Conservation (phyloP, 257 asterid genomes). For the Asclepias syriaca region DNA sequence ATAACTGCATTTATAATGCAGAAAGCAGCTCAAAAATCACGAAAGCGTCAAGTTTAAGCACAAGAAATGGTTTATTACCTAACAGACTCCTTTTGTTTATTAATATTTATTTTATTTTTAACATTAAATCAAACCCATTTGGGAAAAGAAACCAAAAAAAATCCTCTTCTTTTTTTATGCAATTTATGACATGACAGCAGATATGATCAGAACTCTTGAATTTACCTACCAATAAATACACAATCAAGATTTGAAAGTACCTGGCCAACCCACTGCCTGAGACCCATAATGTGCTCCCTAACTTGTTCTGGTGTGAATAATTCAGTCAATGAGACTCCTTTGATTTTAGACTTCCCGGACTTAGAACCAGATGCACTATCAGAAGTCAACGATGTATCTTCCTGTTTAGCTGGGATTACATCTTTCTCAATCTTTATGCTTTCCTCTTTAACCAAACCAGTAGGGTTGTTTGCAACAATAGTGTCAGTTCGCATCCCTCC, state of each 20-base stretch:
- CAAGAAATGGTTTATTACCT: neutral
- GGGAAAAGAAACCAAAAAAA: neutral
- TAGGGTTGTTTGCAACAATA: conserved; percentile 30
- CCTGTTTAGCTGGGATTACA: conserved; percentile 46
- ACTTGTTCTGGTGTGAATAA: conserved; percentile 90
- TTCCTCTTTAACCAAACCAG: conserved; percentile 42
- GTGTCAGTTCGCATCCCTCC: conserved; percentile 44
- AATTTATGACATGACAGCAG: neutral
- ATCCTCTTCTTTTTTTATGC: neutral
- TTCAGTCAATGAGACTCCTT: conserved; percentile 91
- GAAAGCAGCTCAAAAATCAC: neutral
- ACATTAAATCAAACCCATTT: neutral
- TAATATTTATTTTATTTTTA: too few relatives aligned
- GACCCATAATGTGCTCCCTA: conserved; percentile 74
- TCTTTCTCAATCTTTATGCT: conserved; percentile 52
- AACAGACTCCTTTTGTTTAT: too few relatives aligned
- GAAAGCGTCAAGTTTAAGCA: neutral
- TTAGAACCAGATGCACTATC: conserved; percentile 54
- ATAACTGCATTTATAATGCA: neutral
- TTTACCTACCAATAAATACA: neutral
- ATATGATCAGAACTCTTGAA: neutral
- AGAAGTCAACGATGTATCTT: conserved; percentile 37
- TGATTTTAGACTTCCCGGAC: conserved; percentile 90
- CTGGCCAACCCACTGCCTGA: conserved; percentile 98
- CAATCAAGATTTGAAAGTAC: conserved; percentile 36